Evolutionary conservation across 2,329 filamentous ascomycete species (phyloP).

Genomic region (Cercospora zeina): DNA sequence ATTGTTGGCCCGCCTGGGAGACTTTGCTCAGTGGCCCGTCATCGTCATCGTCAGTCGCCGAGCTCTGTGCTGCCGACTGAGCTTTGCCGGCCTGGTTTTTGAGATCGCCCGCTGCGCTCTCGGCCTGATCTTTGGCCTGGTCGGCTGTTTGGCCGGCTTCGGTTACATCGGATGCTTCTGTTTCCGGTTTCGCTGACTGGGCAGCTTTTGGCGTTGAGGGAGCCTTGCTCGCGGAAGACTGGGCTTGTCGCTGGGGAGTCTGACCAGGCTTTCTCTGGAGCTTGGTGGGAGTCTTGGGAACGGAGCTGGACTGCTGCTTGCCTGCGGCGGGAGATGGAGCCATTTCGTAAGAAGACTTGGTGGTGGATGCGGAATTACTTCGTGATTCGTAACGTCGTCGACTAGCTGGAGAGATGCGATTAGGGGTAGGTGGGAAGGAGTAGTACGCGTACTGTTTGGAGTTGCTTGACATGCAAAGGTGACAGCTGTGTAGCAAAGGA

Average conservation of each 20-base stretch:
- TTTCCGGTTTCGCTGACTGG: slow-evolving; percentile 40
- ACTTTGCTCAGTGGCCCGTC: slow-evolving; percentile 49
- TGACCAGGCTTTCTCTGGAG: slow-evolving; percentile 43
- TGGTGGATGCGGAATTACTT: slow-evolving; percentile 38
- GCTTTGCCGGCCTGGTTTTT: slow-evolving; percentile 42
- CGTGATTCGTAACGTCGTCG: slow-evolving; percentile 31
- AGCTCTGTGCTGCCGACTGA: slow-evolving; percentile 41
- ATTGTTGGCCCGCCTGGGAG: slow-evolving; percentile 48
- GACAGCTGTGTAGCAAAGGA: slow-evolving; percentile 23
- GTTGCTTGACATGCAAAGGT: slow-evolving; percentile 51
- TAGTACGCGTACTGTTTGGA: slow-evolving; percentile 54
- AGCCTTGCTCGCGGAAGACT: slow-evolving; percentile 16
- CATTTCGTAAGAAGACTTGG: slow-evolving; percentile 44
- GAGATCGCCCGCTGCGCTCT: slow-evolving; percentile 39
- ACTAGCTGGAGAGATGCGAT: slow-evolving; percentile 46
- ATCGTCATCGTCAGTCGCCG: slow-evolving; percentile 37
- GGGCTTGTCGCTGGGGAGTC: slow-evolving; percentile 20
- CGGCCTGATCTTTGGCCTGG: slow-evolving; percentile 36
- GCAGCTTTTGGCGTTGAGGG: slow-evolving; percentile 36
- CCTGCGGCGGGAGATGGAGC: slow-evolving; percentile 54
- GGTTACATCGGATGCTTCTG: slow-evolving; percentile 41
- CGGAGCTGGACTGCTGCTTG: slow-evolving; percentile 45
- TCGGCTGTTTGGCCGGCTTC: slow-evolving; percentile 44
- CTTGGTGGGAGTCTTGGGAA: slow-evolving; percentile 55
- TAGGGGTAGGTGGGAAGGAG: slow-evolving; percentile 54